phyloP scores from a whole-genome alignment of 805 yeast species.

The Candida hungchunana region DNA sequence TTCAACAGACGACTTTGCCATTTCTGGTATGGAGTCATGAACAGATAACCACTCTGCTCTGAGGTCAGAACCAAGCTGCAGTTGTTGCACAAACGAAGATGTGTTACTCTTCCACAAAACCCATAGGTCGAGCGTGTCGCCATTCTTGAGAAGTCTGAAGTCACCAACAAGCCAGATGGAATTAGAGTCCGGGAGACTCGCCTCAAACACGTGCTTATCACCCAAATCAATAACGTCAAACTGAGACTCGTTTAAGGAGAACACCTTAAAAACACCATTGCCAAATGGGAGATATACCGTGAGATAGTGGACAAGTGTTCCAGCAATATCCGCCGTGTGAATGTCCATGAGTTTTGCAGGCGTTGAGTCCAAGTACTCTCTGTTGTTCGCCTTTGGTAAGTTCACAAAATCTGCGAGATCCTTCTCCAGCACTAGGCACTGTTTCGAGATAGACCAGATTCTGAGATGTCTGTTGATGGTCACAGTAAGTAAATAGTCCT shows the following conservation, averaged over 20 bases:
- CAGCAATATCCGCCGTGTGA: constrained; percentile 6
- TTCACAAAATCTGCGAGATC: constrained; percentile 17
- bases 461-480: constrained; percentile 51
- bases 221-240: constrained; percentile 28
- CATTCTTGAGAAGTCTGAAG: constrained; percentile 29
- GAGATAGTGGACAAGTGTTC: constrained; percentile 20
- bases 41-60: constrained; percentile 23
- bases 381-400: constrained; percentile 12
- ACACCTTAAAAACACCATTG: constrained; percentile 40
- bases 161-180: constrained; percentile 49
- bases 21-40: constrained; percentile 4
- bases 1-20: constrained; percentile 26
- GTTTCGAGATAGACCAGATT: constrained; percentile 51
- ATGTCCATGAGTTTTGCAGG: constrained; percentile 29
- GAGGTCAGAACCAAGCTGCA: constrained; percentile 28
- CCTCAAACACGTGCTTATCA: constrained; percentile 24
- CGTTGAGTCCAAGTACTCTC: constrained; percentile 27
- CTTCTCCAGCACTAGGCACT: constrained; percentile 27
- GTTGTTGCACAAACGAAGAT: constrained; percentile 40
- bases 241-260: constrained; percentile 24
- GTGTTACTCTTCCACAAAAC: constrained; percentile 64
- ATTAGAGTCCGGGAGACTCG: constrained; percentile 31
- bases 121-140: constrained; percentile 30
- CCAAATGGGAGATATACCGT: constrained; percentile 39
- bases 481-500: constrained; percentile 40